Evolutionary conservation across 805 yeast genomes (phyloP).

Genomic region (Candida krabiensis): DNA sequence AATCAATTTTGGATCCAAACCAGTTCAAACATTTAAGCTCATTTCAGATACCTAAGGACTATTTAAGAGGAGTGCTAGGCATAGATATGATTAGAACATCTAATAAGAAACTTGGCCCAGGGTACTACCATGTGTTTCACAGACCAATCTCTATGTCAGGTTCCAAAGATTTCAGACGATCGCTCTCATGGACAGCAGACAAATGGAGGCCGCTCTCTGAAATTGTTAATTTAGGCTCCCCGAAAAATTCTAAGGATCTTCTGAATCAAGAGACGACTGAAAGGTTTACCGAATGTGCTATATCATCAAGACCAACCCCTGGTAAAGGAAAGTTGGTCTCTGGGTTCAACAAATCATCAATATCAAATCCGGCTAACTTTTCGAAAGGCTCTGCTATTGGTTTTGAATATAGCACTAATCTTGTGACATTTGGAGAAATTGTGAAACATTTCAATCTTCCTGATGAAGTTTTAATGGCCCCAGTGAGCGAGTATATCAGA

Average conservation of each 20-base stretch:
- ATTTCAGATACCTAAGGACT: conserved; percentile 20
- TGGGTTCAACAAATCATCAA: not conserved
- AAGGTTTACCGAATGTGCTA: not conserved
- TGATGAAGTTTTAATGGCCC: conserved; percentile 19
- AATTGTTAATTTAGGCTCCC: not conserved
- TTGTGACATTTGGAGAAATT: conserved; percentile 19
- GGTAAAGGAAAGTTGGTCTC: too few species aligned
- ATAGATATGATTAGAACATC: conserved; percentile 17
- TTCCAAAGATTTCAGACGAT: not conserved
- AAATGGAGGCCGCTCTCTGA: not conserved
- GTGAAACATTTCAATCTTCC: conserved; percentile 27
- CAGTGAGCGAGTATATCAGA: conserved; percentile 20
- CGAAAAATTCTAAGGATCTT: not conserved
- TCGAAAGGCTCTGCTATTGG: conserved; percentile 1
- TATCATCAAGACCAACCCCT: not conserved
- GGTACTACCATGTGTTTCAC: conserved; percentile 10
- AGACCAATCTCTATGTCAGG: conserved; percentile 8
- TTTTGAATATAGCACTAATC: conserved; percentile 8
- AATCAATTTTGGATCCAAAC: conserved; percentile 6
- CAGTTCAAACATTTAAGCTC: conserved; percentile 21
- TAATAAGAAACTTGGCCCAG: conserved; percentile 21
- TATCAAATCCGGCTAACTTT: conserved; percentile 13
- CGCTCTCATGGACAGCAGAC: not conserved
- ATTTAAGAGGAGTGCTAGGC: conserved; percentile 26
- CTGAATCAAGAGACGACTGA: not conserved